Conservation (phyloP, 2,329 filamentous ascomycete species). For the Purpureocillium takamizusanense region DNA sequence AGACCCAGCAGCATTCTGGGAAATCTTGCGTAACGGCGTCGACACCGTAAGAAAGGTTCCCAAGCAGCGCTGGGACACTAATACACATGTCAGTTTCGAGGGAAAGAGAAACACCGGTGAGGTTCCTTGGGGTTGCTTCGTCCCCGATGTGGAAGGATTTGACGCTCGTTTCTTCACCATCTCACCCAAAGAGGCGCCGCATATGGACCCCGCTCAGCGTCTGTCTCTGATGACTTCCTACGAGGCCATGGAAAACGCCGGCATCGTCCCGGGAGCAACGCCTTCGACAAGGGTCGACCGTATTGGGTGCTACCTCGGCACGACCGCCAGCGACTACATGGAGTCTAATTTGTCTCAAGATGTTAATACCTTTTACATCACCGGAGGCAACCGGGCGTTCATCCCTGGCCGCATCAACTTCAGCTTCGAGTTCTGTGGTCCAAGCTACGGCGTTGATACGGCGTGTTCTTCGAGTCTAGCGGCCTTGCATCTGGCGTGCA, state of each 20-base stretch:
- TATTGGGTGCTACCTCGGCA: constrained; percentile 1
- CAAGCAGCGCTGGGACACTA: constrained; percentile 56
- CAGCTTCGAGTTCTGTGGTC: constrained; percentile 4
- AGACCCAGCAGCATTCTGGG: constrained; percentile 27
- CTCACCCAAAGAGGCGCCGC: constrained; percentile 66
- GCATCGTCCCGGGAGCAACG: neutral
- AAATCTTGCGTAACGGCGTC: constrained; percentile 42
- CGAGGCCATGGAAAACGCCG: constrained; percentile 66
- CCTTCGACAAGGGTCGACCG: neutral
- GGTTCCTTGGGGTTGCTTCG: constrained; percentile 60
- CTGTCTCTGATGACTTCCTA: constrained; percentile 67
- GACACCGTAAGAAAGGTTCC: constrained; percentile 59
- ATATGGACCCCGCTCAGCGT: constrained; percentile 69
- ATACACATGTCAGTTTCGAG: constrained; percentile 57
- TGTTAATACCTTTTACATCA: neutral
- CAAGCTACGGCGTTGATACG: constrained; percentile 5
- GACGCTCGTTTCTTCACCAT: constrained; percentile 78
- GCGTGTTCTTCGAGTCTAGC: constrained; percentile 1
- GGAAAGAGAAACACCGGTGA: constrained; percentile 61
- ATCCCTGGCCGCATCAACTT: constrained; percentile 4
- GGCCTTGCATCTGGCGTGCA: constrained; percentile 4
- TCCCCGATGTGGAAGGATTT: constrained; percentile 64
- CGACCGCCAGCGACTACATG: constrained; percentile 2
- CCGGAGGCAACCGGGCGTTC: constrained; percentile 2
- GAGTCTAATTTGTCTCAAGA: constrained; percentile 2